A percentile compares a stretch with the other conserved stretches of the same genome.
These are phyloP conservation scores for Mayamaea pseudoterrestris DNA, from an alignment of 108 stramenopile genomes.

Conservation along the genomic window DNA sequence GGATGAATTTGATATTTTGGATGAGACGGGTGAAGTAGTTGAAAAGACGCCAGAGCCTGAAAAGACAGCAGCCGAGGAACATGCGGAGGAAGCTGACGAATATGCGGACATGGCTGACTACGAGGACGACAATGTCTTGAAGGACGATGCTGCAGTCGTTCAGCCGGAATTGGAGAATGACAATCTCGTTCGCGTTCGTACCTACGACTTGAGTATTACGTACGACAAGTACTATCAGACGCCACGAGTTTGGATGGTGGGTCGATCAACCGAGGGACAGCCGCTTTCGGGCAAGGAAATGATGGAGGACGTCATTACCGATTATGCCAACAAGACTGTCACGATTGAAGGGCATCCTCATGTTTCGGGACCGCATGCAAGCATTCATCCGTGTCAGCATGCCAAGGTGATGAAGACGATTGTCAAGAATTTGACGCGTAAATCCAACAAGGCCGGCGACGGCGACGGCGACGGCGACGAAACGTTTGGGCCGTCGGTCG, in stretches of 20 bases:
- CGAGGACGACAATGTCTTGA: conserved; percentile 70
- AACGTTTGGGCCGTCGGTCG: conserved; percentile 52
- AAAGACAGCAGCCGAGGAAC: conserved; percentile 3
- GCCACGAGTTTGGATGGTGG: conserved; percentile 94
- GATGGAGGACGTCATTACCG: conserved; percentile 96
- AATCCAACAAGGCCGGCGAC: conserved; percentile 2
- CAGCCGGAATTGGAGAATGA: conserved; percentile 6
- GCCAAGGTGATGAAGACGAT: conserved; percentile 97
- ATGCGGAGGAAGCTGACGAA: conserved; percentile 60
- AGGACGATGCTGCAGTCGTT: conserved; percentile 56
- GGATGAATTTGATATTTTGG: conserved; percentile 82
- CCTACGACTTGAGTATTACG: conserved; percentile 93
- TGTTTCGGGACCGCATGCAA: conserved; percentile 75
- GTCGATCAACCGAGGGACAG: conserved; percentile 70
- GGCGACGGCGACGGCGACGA: conserved; percentile 13
- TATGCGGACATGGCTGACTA: conserved; percentile 87
- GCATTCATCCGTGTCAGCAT: conserved; percentile 99
- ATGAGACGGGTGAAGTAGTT: conserved; percentile 58
- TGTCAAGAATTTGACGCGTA: conserved; percentile 71
- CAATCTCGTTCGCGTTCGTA: conserved; percentile 73
- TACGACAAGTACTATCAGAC: conserved; percentile 99
- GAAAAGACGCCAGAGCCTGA: conserved; percentile 8
- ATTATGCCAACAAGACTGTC: conserved; percentile 97
- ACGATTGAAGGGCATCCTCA: conserved; percentile 98
- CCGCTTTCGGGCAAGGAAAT: conserved; percentile 83